Evolutionary conservation across 164 flowering plant genomes (phyloP).

Genomic region (Tetracentron sinense): DNA sequence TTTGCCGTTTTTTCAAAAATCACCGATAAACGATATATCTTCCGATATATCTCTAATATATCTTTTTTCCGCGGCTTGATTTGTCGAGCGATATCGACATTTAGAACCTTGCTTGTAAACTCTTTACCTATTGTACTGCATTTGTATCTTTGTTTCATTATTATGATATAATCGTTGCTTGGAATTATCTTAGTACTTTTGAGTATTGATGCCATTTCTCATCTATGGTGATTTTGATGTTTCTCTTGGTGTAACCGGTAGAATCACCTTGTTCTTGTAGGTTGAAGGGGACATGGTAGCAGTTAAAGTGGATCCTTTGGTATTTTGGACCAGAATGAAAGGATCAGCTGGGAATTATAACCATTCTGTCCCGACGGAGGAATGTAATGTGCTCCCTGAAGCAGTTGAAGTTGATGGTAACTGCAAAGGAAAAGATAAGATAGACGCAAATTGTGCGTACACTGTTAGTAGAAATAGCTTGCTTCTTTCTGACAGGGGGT

Average conservation of each 20-base stretch:
- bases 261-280: constrained; percentile 30
- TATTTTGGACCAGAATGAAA: constrained; percentile 74
- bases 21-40: too few species aligned
- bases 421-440: constrained; percentile 44
- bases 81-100: too few species aligned
- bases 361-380: too few species aligned
- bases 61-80: too few species aligned
- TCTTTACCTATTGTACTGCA: too few species aligned
- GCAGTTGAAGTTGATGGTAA: constrained; percentile 23
- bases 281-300: constrained; percentile 90
- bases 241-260: background rate
- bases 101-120: too few species aligned
- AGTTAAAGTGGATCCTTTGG: constrained; percentile 59
- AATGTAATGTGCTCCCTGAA: constrained; percentile 19
- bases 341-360: constrained; percentile 40
- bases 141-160: too few species aligned
- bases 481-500: constrained; percentile 9
- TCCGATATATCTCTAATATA: too few species aligned
- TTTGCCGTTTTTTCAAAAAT: too few species aligned
- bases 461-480: constrained; percentile 4
- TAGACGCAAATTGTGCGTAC: constrained; percentile 23
- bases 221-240: background rate
- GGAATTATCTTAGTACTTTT: background rate
- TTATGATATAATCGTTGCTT: too few species aligned
- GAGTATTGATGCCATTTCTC: background rate